Evolutionary conservation across 2,329 filamentous ascomycete genomes (phyloP).

Genomic region (Xylaria multiplex): DNA sequence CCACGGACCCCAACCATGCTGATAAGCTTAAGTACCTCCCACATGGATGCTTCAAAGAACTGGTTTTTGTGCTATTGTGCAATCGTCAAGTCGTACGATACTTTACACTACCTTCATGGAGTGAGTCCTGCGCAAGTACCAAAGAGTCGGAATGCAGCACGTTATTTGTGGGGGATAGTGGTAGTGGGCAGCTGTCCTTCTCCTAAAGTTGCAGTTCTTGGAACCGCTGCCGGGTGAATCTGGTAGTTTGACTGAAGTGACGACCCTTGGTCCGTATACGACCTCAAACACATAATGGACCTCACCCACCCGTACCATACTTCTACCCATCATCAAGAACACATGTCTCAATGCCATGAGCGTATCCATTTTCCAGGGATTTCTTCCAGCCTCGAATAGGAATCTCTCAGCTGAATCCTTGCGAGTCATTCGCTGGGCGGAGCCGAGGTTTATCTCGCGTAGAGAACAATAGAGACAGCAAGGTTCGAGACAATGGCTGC

Average conservation of each 20-base stretch:
- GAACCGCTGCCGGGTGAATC: background rate
- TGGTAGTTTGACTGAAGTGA: conserved; percentile 43
- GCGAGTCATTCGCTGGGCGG: conserved; percentile 68
- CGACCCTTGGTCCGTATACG: conserved; percentile 40
- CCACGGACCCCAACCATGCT: conserved; percentile 53
- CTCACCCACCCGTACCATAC: conserved; percentile 50
- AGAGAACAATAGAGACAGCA: conserved; percentile 71
- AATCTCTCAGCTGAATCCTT: conserved; percentile 68
- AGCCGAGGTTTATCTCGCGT: conserved; percentile 70
- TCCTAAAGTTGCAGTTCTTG: conserved; percentile 52
- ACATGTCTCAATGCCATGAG: conserved; percentile 61
- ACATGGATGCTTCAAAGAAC: conserved; percentile 61
- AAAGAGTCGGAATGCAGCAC: conserved; percentile 69
- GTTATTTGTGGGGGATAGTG: conserved; percentile 67
- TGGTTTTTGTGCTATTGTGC: conserved; percentile 58
- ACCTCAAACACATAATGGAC: background rate
- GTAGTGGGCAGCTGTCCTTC: conserved; percentile 59
- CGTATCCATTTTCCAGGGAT: conserved; percentile 62
- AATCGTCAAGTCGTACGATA: conserved; percentile 66
- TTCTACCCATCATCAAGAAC: conserved; percentile 37
- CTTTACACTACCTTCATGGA: conserved; percentile 63
- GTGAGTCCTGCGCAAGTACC: conserved; percentile 61
- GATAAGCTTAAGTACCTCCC: conserved; percentile 58
- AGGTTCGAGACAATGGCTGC: conserved; percentile 70
- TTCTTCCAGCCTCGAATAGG: conserved; percentile 66